phyloP scores from a whole-genome alignment of 495 filamentous ascomycete species.

The Melanomma pulvis-pyrius region DNA sequence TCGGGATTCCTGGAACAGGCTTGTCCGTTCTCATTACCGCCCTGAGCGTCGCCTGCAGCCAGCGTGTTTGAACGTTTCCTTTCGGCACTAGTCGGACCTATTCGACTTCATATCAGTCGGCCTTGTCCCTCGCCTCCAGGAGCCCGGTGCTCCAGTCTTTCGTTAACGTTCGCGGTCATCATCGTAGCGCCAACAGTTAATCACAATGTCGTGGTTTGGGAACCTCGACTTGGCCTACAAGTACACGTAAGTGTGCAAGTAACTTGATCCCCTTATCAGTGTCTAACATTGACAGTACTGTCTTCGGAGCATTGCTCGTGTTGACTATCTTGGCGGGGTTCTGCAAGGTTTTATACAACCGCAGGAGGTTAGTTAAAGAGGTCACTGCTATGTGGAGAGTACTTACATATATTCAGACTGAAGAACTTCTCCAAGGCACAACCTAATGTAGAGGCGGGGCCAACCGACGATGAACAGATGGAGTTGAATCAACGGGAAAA shows the following conservation, averaged over 20 bases:
- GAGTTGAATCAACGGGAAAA: slow-evolving; percentile 46
- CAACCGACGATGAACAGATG: slow-evolving; percentile 39
- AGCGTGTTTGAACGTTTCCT: slow-evolving; percentile 8
- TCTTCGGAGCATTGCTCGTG: slow-evolving; percentile 28
- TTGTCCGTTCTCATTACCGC: slow-evolving; percentile 16
- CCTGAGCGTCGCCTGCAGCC: slow-evolving; percentile 3
- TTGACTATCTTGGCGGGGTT: slow-evolving; percentile 27
- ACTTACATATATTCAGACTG: slow-evolving; percentile 15
- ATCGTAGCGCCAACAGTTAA: background rate
- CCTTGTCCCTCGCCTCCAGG: background rate
- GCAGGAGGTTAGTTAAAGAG: slow-evolving; percentile 21
- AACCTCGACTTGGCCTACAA: slow-evolving; percentile 29
- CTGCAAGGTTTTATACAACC: slow-evolving; percentile 25
- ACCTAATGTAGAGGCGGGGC: slow-evolving; percentile 16
- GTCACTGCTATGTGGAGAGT: background rate
- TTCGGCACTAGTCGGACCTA: background rate
- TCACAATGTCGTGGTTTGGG: slow-evolving; percentile 30
- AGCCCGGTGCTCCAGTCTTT: slow-evolving; percentile 26
- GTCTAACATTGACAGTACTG: slow-evolving; percentile 20
- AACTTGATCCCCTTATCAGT: background rate
- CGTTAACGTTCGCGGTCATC: background rate
- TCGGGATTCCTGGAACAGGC: slow-evolving; percentile 12
- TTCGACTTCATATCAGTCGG: slow-evolving; percentile 9
- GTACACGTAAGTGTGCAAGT: slow-evolving; percentile 22
- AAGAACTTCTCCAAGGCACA: slow-evolving; percentile 37